A percentile compares a stretch with the other conserved stretches of the same genome.
Evolutionary conservation across 805 yeast species (phyloP).

Genomic region (Cyberlindnera samutprakarnensis): DNA sequence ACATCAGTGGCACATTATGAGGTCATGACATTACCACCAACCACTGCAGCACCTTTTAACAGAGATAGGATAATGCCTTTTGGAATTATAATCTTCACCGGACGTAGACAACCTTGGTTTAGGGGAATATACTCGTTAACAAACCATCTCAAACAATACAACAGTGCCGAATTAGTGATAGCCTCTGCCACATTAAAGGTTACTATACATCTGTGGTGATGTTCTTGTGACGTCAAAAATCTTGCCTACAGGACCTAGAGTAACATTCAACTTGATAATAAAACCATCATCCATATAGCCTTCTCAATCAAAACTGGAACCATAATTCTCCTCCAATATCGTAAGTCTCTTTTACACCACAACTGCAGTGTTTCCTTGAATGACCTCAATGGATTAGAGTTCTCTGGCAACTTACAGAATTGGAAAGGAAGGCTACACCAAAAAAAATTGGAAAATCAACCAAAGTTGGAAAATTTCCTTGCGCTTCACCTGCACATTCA

Average conservation of each 20-base stretch:
- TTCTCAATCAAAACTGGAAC: slow-evolving; percentile 36
- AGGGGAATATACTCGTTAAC: slow-evolving; percentile 85
- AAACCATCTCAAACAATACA: slow-evolving; percentile 79
- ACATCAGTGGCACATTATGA: slow-evolving; percentile 91
- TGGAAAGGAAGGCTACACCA: too few relatives aligned
- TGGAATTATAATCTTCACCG: slow-evolving; percentile 63
- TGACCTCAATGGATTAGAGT: slow-evolving; percentile 79
- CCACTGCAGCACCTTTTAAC: slow-evolving; percentile 81
- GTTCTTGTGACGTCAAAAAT: slow-evolving; percentile 82
- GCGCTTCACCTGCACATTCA: too few relatives aligned
- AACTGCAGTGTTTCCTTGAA: slow-evolving; percentile 68
- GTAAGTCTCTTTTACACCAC: slow-evolving; percentile 55
- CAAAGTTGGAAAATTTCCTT: too few relatives aligned
- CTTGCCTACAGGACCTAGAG: slow-evolving; percentile 42
- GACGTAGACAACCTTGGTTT: slow-evolving; percentile 86
- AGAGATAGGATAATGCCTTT: slow-evolving; percentile 66
- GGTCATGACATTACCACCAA: slow-evolving; percentile 91
- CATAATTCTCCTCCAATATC: slow-evolving; percentile 35
- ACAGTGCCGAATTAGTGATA: slow-evolving; percentile 79
- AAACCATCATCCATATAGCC: slow-evolving; percentile 85
- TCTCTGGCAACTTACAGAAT: too few relatives aligned
- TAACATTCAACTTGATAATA: slow-evolving; percentile 46
- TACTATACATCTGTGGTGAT: slow-evolving; percentile 81
- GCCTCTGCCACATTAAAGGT: slow-evolving; percentile 91
- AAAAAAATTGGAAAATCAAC: too few relatives aligned